Evolutionary conservation across 306 rosid genomes (phyloP), one percentile per base, ranked within the genome.

Genomic region (Trifolium pratense): DNA sequence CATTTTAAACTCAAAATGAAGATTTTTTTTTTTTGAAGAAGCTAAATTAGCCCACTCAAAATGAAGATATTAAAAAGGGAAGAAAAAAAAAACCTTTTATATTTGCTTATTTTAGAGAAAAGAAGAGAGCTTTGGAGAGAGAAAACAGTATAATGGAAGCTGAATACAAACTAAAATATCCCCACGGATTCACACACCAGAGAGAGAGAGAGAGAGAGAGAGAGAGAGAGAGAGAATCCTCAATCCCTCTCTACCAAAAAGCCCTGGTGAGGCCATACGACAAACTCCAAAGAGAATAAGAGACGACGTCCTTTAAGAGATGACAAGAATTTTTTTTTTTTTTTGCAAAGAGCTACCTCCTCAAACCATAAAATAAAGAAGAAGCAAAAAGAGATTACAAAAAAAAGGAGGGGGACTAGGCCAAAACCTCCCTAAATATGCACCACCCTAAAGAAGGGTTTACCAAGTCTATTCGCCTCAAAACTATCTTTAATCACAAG

Each of bases 141-240:
- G 68, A 80, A 74, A 31, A 40, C 51, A 18, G 16, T 26, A 74
- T 45, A 58, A 65, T 34, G 34, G 16, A 69, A 78, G 59, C 60
- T 55, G 49, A 46, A 55, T 32, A 62, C 36, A 62, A 34, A 62
- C 4, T 14, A 43, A 45, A 43, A 21, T 31, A 57, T 57, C 68
- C 17, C 16, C 72, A 11, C 10, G 53, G 12, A 61, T 52, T 52
- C 55, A 23, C 40, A 37, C 42, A 10, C 15, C 26, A 70, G 13
- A 75, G 55, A 53, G 59, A 8, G 72, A 39, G 60, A 8, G 7
- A 21, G 60, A 55, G 26, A 7, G 6, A 51, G 57, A 68, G 14
- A 74, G 59, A 46, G 45, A 40, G 52, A 58, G 45, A 13, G 52
- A 67, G 71, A 9, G 32, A 40, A 66, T 39, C 60, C 57, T 9